phyloP scores from a whole-genome alignment of 768 basidiomycete genomes.

The Floccularia luteovirens region DNA sequence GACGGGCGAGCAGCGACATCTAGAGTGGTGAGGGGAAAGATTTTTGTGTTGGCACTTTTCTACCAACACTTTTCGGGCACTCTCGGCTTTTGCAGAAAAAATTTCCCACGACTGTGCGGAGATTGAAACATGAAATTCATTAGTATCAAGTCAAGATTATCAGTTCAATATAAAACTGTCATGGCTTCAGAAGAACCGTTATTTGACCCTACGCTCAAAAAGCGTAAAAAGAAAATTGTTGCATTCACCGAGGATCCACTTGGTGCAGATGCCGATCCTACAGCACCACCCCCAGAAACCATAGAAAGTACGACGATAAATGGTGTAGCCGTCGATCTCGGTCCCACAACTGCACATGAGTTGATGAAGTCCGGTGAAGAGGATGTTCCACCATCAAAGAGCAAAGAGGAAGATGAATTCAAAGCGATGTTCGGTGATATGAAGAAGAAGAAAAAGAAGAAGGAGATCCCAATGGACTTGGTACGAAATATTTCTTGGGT shows the following conservation, averaged over 20 bases:
- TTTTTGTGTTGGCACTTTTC: conserved; percentile 16
- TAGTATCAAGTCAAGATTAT: conserved; percentile 1
- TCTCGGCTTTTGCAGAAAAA: conserved; percentile 27
- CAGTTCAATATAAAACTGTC: conserved; percentile 1
- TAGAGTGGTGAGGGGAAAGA: conserved; percentile 8
- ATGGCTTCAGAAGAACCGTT: conserved; percentile 70
- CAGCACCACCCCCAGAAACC: conserved; percentile 64
- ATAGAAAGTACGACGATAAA: conserved; percentile 65
- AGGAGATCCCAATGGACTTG: conserved; percentile 79
- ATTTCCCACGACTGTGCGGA: conserved; percentile 24
- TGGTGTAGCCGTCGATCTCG: conserved; percentile 72
- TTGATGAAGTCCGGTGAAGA: conserved; percentile 52
- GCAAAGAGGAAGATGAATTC: conserved; percentile 65
- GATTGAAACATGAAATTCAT: conserved; percentile 8
- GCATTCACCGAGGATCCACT: conserved; percentile 82
- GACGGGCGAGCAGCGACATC: conserved; percentile 40
- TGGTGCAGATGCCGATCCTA: conserved; percentile 77
- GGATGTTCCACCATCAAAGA: conserved; percentile 31
- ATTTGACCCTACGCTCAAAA: conserved; percentile 80
- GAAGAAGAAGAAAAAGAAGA: conserved; percentile 94
- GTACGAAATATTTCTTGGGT: conserved; percentile 31
- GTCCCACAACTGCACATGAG: conserved; percentile 69
- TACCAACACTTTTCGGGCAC: conserved; percentile 33
- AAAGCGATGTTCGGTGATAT: conserved; percentile 84
- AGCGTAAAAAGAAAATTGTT: conserved; percentile 83